Percentiles rank a stretch among this genome's conserved stretches.
Evolutionary conservation across 1,139 yeast genomes (phyloP).

Genomic region (Candida labiduridarum): DNA sequence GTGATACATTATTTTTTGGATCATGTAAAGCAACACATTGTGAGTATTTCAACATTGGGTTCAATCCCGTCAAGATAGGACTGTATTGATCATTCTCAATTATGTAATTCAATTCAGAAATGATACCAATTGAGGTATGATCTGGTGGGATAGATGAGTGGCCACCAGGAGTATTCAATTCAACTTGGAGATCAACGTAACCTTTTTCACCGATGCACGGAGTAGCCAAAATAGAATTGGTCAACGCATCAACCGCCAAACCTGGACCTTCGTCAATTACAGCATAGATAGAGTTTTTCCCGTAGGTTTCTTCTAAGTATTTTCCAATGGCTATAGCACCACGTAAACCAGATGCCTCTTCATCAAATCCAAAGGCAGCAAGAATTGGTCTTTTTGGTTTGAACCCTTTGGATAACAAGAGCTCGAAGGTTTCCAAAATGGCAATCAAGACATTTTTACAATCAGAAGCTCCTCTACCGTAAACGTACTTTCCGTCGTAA

Average conservation of each 20-base stretch:
- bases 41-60: slow-evolving; percentile 35
- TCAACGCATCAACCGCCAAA: slow-evolving; percentile 30
- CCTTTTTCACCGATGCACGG: slow-evolving; percentile 50
- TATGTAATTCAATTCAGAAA: slow-evolving; percentile 39
- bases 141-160: slow-evolving; percentile 51
- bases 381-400: slow-evolving; percentile 39
- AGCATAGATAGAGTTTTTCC: slow-evolving; percentile 40
- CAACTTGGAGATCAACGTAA: slow-evolving; percentile 33
- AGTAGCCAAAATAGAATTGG: slow-evolving; percentile 30
- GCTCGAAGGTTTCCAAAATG: slow-evolving; percentile 41
- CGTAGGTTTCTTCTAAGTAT: slow-evolving; percentile 34
- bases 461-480: slow-evolving; percentile 47
- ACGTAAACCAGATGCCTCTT: slow-evolving; percentile 39
- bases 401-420: slow-evolving; percentile 30
- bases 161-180: slow-evolving; percentile 47
- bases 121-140: slow-evolving; percentile 48
- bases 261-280: slow-evolving; percentile 47
- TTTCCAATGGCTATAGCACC: slow-evolving; percentile 38
- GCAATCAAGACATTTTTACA: slow-evolving; percentile 44
- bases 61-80: slow-evolving; percentile 32
- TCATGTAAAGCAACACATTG: slow-evolving; percentile 44
- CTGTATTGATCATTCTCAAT: slow-evolving; percentile 42
- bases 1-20: slow-evolving; percentile 22
- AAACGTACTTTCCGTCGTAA: slow-evolving; percentile 55
- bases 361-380: slow-evolving; percentile 50